Base-by-base conservation (phyloP, 208 protist genomes). In the Trypanosoma rangeli region DNA sequence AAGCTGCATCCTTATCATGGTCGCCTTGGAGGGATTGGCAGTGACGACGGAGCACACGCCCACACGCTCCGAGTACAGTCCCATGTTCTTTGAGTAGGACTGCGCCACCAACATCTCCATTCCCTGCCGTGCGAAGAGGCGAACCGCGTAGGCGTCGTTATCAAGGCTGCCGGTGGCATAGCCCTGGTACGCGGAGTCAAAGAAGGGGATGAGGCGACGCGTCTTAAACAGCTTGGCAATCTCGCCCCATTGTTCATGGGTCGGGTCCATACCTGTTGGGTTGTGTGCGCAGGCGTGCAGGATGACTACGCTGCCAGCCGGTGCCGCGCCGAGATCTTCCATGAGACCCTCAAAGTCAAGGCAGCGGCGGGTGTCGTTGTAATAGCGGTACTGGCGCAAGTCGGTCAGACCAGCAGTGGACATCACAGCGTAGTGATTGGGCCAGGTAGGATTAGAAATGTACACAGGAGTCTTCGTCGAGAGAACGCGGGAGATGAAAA, bases 211-310 rank as follows among this genome's bases (percentile, higher is more conserved):
- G 55, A 98, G 95, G 0, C 84, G 61, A 50, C 88, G 92, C 62
- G 83, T 70, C 54, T 84, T 42, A 66, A 96, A 84, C n/a, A 97
- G 70, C 15, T 97, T 79, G 1, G 89, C 83, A 70, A 99, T 97
- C 31, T 84, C 60, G n/a, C 81, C 66, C 98, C 98, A 99, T 80
- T 99, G 92, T 31, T 85, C 93, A 12, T 78, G 64, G 4, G 96
- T 97, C 53, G 97, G 98, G 79, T 99, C 98, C 5, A 98, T 90
- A 37, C 98, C 98, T 18, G 98, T 99, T 64, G 98, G 98, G 83
- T 99, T 99, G 89, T 99, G 98, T 13, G 98, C 98, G 78, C 98
- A 99, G 18, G 94, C 83, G 79, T 99, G 98, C 37, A 99, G 79
- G 22, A 99, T 53, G 28, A 99, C 83, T 8, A 99, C 81, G 35